These are phyloP conservation scores for Polysphondylium violaceum DNA, from an alignment of 78 protist genomes.

Conservation along the genomic window DNA sequence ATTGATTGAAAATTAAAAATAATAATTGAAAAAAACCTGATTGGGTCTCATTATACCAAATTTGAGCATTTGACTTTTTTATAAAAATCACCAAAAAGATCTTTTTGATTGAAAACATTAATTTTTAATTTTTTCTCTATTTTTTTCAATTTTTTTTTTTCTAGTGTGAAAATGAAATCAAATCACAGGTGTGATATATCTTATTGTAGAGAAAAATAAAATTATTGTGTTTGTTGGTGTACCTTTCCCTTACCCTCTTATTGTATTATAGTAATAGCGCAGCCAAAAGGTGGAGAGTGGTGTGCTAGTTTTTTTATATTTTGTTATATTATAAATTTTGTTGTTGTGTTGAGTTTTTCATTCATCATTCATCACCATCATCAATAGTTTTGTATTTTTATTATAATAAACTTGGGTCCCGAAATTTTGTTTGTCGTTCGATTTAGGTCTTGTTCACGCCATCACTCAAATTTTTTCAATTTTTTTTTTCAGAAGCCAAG, in stretches of 20 bases:
- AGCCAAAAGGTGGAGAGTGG: neutral
- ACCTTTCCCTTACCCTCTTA: neutral
- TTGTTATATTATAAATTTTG: too few species aligned
- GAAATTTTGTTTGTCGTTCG: too few species aligned
- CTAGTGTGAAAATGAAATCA: too few species aligned
- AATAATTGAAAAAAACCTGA: neutral
- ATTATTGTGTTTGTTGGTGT: neutral
- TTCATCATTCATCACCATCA: too few species aligned
- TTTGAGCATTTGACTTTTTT: too few species aligned
- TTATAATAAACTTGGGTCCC: too few species aligned
- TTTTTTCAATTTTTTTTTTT: neutral
- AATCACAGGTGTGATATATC: too few species aligned
- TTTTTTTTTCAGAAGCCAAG: neutral
- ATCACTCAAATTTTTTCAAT: neutral
- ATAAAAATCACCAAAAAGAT: conserved; percentile 2
- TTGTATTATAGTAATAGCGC: neutral
- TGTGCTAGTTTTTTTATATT: too few species aligned
- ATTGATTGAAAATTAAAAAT: neutral
- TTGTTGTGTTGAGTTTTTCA: too few species aligned
- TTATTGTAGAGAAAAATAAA: neutral
- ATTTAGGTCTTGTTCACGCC: too few species aligned
- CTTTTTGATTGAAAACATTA: neutral
- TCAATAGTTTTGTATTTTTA: too few species aligned
- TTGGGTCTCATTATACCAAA: too few species aligned
- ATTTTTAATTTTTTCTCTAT: neutral